Conservation (phyloP, 2,329 filamentous ascomycete genomes). For the Epichloe elymi region DNA sequence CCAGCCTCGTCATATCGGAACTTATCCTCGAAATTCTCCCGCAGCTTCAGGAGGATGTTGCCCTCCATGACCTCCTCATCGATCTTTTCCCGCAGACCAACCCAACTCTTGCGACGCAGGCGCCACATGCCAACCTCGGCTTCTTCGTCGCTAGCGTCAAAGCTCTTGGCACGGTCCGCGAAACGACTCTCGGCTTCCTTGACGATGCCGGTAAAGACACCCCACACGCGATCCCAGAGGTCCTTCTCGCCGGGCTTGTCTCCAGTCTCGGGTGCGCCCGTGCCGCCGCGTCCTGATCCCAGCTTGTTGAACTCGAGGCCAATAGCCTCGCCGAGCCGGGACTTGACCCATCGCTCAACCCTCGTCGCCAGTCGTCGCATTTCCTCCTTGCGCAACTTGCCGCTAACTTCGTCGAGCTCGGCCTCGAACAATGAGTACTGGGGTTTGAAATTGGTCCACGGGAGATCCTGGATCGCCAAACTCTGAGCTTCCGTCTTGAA, state of each 20-base stretch:
- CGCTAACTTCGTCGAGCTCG: conserved; percentile 80
- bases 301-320: conserved; percentile 94
- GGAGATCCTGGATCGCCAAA: conserved; percentile 62
- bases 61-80: conserved; percentile 98
- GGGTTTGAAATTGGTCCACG: conserved; percentile 79
- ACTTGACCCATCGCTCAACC: conserved; percentile 87
- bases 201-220: conserved; percentile 68
- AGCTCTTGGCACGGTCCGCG: conserved; percentile 77
- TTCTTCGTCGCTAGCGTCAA: conserved; percentile 83
- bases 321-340: conserved; percentile 72
- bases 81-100: conserved; percentile 74
- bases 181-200: conserved; percentile 77
- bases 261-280: conserved; percentile 64
- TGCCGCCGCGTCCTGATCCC: conserved; percentile 72
- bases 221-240: conserved; percentile 95
- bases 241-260: conserved; percentile 71
- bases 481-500: conserved; percentile 67
- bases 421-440: conserved; percentile 73
- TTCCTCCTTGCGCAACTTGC: conserved; percentile 78
- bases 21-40: conserved; percentile 98
- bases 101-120: conserved; percentile 87
- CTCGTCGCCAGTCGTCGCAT: conserved; percentile 85
- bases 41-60: conserved; percentile 85
- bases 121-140: conserved; percentile 89
- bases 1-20: conserved; percentile 95